Base-by-base conservation (phyloP, 1,284 basidiomycete species). In the Ustilago bromivora region DNA sequence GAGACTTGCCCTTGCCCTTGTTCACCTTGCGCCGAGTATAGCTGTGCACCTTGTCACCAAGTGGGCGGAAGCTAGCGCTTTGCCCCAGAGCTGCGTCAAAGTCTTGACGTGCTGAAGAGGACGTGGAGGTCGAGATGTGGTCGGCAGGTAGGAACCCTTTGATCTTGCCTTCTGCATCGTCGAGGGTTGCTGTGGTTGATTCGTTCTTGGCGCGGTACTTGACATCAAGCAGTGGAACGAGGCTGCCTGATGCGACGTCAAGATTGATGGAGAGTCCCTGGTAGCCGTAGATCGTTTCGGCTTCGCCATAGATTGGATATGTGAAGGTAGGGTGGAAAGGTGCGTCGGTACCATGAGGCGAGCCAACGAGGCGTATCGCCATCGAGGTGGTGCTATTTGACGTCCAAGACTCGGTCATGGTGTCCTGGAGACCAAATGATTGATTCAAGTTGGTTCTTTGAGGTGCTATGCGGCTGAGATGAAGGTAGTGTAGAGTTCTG, bases 211-310 rank as follows among this genome's bases (percentile, higher is more conserved):
- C 72, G 17, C 59, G 53, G 65, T 84, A 85, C 34, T 69, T 55
- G 52, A 86, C 71, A 32, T 70, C 57, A 11, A 86, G 62, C 13
- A 67, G 55, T 28, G 84, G 92, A 28, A 88, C 88, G 57, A 99
- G 89, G 11, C 93, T 94, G 4, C 94, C 95, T 0, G 95, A 97
- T 0, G 95, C 90, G 85, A 98, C 93, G 75, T 91, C 90, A 55
- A 98, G 89, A 92, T 92, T 84, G 54, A 85, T 81, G n/a, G 64
- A 49, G 10, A 84, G 71, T 40, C 62, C 98, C 88, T 81, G 89
- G 88, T 98, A 99, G 3, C 96, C 96, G 86, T 96, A 99, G 79
- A 99, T 92, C 87, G 92, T 96, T 88, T 99, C 95, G 64, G 96
- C 93, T 82, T 98, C 94, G 60, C 96, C 96, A 85, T 92, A 98